Conservation (phyloP, 1,284 basidiomycete species). For the Schizophyllum commune region DNA sequence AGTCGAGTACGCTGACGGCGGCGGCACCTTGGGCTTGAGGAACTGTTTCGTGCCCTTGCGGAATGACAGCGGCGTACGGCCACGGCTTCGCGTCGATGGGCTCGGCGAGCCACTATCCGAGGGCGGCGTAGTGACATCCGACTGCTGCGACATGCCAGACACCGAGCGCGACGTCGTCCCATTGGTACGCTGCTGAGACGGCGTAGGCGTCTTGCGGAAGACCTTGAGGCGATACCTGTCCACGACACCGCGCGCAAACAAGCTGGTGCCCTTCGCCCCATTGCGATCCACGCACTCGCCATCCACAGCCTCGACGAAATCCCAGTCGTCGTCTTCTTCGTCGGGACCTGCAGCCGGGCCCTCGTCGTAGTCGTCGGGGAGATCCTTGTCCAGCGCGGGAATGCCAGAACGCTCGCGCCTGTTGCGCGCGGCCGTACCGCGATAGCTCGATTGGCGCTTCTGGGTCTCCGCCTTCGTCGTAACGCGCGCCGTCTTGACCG, state of each 20-base stretch:
- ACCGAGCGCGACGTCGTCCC: constrained; percentile 31
- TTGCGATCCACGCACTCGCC: constrained; percentile 61
- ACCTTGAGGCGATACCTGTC: constrained; percentile 74
- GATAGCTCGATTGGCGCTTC: constrained; percentile 12
- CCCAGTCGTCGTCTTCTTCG: constrained; percentile 80
- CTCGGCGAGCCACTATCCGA: constrained; percentile 35
- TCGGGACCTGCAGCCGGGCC: constrained; percentile 51
- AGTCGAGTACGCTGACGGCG: constrained; percentile 48
- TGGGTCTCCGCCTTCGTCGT: constrained; percentile 1
- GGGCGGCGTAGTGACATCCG: constrained; percentile 45
- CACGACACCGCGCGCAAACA: constrained; percentile 79
- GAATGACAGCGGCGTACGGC: constrained; percentile 56
- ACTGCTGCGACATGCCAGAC: constrained; percentile 51
- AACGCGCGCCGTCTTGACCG: constrained; percentile 10
- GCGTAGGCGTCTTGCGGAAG: constrained; percentile 72
- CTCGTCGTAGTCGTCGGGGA: constrained; percentile 52
- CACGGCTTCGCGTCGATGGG: constrained; percentile 47
- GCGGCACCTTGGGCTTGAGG: constrained; percentile 56
- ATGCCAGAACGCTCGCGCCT: constrained; percentile 74
- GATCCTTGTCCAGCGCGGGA: constrained; percentile 61
- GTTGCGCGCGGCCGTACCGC: constrained; percentile 19
- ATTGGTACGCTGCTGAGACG: constrained; percentile 24
- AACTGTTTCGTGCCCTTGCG: constrained; percentile 63
- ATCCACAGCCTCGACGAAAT: constrained; percentile 72
- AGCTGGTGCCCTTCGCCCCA: constrained; percentile 63